These are phyloP conservation scores for Lablab purpureus DNA, from an alignment of 306 rosid species.

Conservation along the genomic window DNA sequence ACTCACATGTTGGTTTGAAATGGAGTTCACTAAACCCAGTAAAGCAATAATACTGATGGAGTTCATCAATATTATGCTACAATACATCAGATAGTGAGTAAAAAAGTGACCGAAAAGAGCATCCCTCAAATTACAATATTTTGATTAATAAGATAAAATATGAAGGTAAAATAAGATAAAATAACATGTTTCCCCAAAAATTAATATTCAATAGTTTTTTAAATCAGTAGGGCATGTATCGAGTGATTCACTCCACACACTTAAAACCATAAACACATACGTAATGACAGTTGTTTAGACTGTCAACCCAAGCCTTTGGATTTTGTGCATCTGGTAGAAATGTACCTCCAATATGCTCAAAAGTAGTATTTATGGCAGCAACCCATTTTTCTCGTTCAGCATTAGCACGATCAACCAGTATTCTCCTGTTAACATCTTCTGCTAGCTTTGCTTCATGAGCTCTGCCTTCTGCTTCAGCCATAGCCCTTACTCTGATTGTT, in stretches of 20 bases:
- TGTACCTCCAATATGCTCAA: slow-evolving; percentile 98
- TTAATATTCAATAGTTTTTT: not conserved
- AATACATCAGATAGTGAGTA: not conserved
- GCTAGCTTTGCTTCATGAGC: slow-evolving; percentile 90
- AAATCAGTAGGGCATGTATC: not conserved
- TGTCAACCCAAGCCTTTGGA: slow-evolving; percentile 5
- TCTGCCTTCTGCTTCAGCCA: slow-evolving; percentile 97
- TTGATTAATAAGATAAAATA: not conserved
- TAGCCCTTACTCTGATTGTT: slow-evolving; percentile 84
- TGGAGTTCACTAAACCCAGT: not conserved
- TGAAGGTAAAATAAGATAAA: slow-evolving; percentile 26
- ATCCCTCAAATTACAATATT: slow-evolving; percentile 15
- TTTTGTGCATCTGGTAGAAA: slow-evolving; percentile 13
- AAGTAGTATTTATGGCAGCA: slow-evolving; percentile 94
- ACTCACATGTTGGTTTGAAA: not conserved
- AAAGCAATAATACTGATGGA: slow-evolving; percentile 7
- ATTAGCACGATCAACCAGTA: slow-evolving; percentile 81
- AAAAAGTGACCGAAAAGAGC: not conserved
- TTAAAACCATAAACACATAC: slow-evolving; percentile 10
- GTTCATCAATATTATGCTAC: slow-evolving; percentile 19
- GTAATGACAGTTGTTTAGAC: not conserved
- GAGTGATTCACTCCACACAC: not conserved
- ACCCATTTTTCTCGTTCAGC: slow-evolving; percentile 97
- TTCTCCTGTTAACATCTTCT: slow-evolving; percentile 91
- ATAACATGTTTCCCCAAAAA: slow-evolving; percentile 14